A percentile compares a stretch with the other conserved stretches of the same genome.
Conservation (phyloP, 345 rosid genomes). For the Rubroshorea leprosula region DNA sequence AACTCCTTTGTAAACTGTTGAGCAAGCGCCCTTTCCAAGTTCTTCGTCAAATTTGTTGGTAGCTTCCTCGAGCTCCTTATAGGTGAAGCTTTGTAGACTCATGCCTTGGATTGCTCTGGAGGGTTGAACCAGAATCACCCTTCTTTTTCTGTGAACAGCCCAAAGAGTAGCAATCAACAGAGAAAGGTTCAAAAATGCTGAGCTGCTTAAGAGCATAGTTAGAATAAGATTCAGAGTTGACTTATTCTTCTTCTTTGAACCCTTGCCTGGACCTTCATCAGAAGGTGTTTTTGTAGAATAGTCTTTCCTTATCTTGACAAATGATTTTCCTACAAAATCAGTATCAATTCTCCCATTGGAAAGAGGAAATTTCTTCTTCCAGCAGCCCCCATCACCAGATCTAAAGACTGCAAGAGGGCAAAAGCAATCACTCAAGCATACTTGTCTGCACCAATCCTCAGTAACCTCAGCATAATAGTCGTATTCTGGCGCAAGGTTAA, state of each 20-base stretch:
- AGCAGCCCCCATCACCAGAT: slow-evolving; percentile 20
- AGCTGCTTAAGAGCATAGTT: background rate
- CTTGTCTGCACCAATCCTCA: slow-evolving; percentile 33
- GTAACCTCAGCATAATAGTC: slow-evolving; percentile 2
- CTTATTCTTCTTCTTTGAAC: slow-evolving; percentile 5
- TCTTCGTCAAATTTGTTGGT: slow-evolving; percentile 24
- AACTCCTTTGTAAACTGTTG: slow-evolving; percentile 23
- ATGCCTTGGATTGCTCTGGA: slow-evolving; percentile 1
- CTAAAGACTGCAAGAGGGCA: slow-evolving; percentile 39
- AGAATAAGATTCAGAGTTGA: slow-evolving; percentile 10
- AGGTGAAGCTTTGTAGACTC: slow-evolving; percentile 21
- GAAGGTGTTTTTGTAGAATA: slow-evolving; percentile 8
- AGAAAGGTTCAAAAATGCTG: slow-evolving; percentile 18
- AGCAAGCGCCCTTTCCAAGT: background rate
- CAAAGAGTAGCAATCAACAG: slow-evolving; percentile 12
- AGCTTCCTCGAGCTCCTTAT: slow-evolving; percentile 26
- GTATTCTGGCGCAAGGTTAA: slow-evolving; percentile 35
- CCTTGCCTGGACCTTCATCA: background rate
- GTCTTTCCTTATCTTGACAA: slow-evolving; percentile 30
- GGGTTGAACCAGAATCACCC: background rate
- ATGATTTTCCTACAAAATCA: slow-evolving; percentile 15
- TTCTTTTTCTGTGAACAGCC: slow-evolving; percentile 1
- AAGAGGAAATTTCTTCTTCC: slow-evolving; percentile 50
- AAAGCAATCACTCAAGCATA: slow-evolving; percentile 44
- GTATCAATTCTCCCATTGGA: slow-evolving; percentile 27